Base-by-base conservation (phyloP, 179 eudicot genomes). In the Spergularia azorica region DNA sequence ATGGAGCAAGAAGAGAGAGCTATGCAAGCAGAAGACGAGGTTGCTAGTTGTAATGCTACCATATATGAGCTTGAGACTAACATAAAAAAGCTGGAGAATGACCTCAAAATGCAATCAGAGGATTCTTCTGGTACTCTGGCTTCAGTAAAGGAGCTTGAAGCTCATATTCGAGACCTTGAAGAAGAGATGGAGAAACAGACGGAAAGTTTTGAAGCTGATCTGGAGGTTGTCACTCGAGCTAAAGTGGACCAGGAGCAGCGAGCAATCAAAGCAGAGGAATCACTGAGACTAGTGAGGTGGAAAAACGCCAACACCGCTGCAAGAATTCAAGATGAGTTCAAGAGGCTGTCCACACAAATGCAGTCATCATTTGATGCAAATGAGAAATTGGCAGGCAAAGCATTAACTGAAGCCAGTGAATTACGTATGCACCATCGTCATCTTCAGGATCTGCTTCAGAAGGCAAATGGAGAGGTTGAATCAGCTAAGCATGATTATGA, bases 181-280 rank as follows among this genome's bases (percentile, higher is more conserved):
- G 90, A 86, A 75, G 98, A 90, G 65, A 73, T 93, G 61, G 94
- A 91, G 76, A 87, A 87, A 74, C 96, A 89, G 69, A 88, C 85
- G 46, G 89, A 79, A 76, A 89, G 81, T 6, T 93, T 93, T 81
- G 94, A 90, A 86, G 89, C 86, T 87, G 97, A 95, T 87, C 81
- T 95, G 70, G 98, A 93, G 70, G 84, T 79, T 72, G 88, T 95
- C 62, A 85, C 85, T 6, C 73, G 66, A 76, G 87, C 88, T 64
- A 95, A 89, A 86, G 89, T 95, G 64, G 91, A 90, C 80, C 92
- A 93, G 80, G 97, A 95, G 84, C 88, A 95, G 70, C 85, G 96
- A 86, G 96, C 97, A 2, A 88, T 93, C 79, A 79, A 72, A 83
- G 97, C 98, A 48, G 97, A 95, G 84, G 98, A 89, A 82, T 81